These are phyloP conservation scores for Lepidium aucheri DNA, from an alignment of 345 rosid species.

Conservation along the genomic window DNA sequence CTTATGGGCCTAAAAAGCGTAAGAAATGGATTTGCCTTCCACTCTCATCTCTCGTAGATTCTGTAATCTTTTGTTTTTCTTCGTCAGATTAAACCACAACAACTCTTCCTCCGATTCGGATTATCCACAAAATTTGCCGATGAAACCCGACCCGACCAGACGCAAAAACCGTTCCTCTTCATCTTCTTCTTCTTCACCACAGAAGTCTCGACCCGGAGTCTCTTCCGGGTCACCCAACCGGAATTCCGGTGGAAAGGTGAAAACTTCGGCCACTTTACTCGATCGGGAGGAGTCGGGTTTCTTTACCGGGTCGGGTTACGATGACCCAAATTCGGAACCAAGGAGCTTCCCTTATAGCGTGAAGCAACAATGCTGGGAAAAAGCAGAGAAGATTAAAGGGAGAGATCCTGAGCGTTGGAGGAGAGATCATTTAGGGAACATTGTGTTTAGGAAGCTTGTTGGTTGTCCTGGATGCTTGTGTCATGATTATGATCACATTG, in stretches of 20 bases:
- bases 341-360: conserved; percentile 79
- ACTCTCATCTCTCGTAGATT: conserved; percentile 17
- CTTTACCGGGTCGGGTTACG: conserved; percentile 34
- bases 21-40: conserved; percentile 22
- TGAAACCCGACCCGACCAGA: conserved; percentile 31
- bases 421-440: conserved; percentile 70
- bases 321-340: conserved; percentile 46
- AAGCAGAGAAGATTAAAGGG: conserved; percentile 82
- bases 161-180: conserved; percentile 31
- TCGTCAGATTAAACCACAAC: conserved; percentile 9
- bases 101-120: neutral
- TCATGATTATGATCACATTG: conserved; percentile 89
- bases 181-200: conserved; percentile 36
- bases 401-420: conserved; percentile 89
- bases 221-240: conserved; percentile 13
- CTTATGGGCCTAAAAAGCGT: conserved; percentile 12
- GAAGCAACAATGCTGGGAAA: conserved; percentile 96
- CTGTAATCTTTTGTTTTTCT: conserved; percentile 24
- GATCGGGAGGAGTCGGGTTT: conserved; percentile 35
- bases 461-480: conserved; percentile 98
- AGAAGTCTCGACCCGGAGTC: conserved; percentile 21
- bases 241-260: conserved; percentile 17
- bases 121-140: conserved; percentile 12
- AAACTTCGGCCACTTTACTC: conserved; percentile 41
- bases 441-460: conserved; percentile 80